Percentiles rank a stretch among this genome's conserved stretches.
These are phyloP conservation scores for Russula olivacea DNA, from an alignment of 768 basidiomycete species.

Conservation along the genomic window DNA sequence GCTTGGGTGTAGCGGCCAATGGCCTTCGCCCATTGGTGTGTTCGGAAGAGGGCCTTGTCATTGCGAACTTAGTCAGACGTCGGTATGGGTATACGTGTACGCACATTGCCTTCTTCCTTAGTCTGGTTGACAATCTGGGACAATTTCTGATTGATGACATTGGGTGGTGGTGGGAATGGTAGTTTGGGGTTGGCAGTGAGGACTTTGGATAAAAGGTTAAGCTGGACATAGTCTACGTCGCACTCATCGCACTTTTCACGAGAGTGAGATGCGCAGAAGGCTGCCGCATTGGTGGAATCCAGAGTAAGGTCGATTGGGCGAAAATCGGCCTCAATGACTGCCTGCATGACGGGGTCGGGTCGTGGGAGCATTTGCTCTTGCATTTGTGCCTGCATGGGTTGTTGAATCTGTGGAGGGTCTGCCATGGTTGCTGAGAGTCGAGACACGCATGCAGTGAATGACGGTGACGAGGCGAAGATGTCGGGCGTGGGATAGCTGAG, in stretches of 20 bases:
- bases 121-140: slow-evolving; percentile 66
- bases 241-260: slow-evolving; percentile 72
- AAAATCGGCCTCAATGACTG: slow-evolving; percentile 71
- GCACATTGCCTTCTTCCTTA: slow-evolving; percentile 94
- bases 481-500: slow-evolving; percentile 16
- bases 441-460: background rate
- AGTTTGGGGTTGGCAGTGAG: slow-evolving; percentile 64
- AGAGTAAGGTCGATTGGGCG: slow-evolving; percentile 50
- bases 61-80: slow-evolving; percentile 27
- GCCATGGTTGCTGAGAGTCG: slow-evolving; percentile 32
- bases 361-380: slow-evolving; percentile 44
- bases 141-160: slow-evolving; percentile 68
- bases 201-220: slow-evolving; percentile 73
- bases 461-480: background rate
- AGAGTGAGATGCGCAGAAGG: slow-evolving; percentile 61
- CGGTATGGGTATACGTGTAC: slow-evolving; percentile 30
- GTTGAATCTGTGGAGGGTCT: slow-evolving; percentile 31
- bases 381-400: slow-evolving; percentile 24
- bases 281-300: slow-evolving; percentile 47
- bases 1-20: slow-evolving; percentile 76
- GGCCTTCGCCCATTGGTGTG: slow-evolving; percentile 60
- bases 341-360: slow-evolving; percentile 69
- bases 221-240: slow-evolving; percentile 59
- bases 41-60: slow-evolving; percentile 69
- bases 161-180: slow-evolving; percentile 76